These are phyloP conservation scores for Camellia japonica DNA, from an alignment of 148 eudicot species.

Conservation along the genomic window DNA sequence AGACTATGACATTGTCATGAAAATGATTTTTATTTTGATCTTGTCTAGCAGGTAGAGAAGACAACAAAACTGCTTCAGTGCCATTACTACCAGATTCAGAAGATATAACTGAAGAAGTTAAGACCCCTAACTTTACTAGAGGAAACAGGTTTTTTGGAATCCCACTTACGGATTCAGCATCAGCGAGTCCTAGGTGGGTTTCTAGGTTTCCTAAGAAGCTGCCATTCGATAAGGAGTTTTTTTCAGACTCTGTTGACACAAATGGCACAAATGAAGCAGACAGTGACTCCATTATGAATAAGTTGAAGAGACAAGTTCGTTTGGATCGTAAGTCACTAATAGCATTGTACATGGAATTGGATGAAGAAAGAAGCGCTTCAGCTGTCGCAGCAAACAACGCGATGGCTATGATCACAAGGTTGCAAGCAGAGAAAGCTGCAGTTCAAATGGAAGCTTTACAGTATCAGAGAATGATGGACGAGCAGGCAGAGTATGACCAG, in stretches of 20 bases:
- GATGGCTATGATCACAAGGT: constrained; percentile 94
- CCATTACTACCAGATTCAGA: constrained; percentile 52
- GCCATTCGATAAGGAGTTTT: constrained; percentile 53
- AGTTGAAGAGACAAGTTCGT: constrained; percentile 61
- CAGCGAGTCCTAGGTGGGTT: constrained; percentile 61
- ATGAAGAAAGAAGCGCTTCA: constrained; percentile 92
- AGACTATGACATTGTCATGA: too few species aligned
- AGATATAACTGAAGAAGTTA: constrained; percentile 48
- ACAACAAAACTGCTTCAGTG: constrained; percentile 31
- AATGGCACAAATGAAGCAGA: constrained; percentile 44
- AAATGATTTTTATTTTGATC: background rate
- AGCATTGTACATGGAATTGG: constrained; percentile 74
- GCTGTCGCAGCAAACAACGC: constrained; percentile 99
- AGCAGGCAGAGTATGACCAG: constrained; percentile 80
- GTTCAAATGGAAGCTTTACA: constrained; percentile 96
- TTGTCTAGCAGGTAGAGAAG: constrained; percentile 41
- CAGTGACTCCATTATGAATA: constrained; percentile 43
- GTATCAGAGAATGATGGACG: constrained; percentile 99
- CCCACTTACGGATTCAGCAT: constrained; percentile 54
- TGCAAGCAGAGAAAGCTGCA: constrained; percentile 94
- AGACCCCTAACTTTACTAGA: constrained; percentile 47
- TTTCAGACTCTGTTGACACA: constrained; percentile 39
- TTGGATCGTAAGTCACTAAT: constrained; percentile 61
- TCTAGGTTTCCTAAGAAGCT: constrained; percentile 48
- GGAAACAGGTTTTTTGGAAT: constrained; percentile 64